Percentiles rank a stretch among this genome's conserved stretches.
Conservation (phyloP, 345 rosid genomes). For the Salix suchowensis region DNA sequence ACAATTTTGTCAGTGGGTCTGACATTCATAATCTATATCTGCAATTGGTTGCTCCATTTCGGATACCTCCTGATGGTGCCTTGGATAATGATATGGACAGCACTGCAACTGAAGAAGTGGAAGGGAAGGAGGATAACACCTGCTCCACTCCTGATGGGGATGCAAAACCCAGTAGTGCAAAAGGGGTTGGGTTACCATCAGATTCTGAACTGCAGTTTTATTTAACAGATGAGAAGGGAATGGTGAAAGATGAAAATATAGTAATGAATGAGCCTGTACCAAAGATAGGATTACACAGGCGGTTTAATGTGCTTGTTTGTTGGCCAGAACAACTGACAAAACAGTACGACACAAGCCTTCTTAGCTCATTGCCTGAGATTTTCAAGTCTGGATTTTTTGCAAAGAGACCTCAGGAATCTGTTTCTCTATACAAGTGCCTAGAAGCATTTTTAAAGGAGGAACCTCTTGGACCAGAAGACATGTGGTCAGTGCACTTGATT, state of each 20-base stretch:
- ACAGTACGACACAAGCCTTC: conserved; percentile 46
- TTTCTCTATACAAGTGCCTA: conserved; percentile 81
- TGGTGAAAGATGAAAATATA: conserved; percentile 44
- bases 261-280: conserved; percentile 48
- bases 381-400: conserved; percentile 52
- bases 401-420: conserved; percentile 81
- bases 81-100: conserved; percentile 25
- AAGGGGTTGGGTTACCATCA: conserved; percentile 39
- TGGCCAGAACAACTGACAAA: conserved; percentile 71
- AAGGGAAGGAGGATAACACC: conserved; percentile 27
- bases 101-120: conserved; percentile 37
- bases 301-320: conserved; percentile 60
- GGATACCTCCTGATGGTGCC: conserved; percentile 33
- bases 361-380: conserved; percentile 69
- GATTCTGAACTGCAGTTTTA: conserved; percentile 59
- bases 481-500: conserved; percentile 70
- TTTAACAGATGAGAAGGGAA: conserved; percentile 65
- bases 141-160: conserved; percentile 28
- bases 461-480: conserved; percentile 99
- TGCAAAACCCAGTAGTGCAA: conserved; percentile 26
- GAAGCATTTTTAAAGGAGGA: conserved; percentile 96
- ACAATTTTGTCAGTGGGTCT: conserved; percentile 48
- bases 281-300: conserved; percentile 32
- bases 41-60: conserved; percentile 61
- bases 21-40: conserved; percentile 54